phyloP scores from a whole-genome alignment of 2,329 filamentous ascomycete species.

The Penicillium sp. region DNA sequence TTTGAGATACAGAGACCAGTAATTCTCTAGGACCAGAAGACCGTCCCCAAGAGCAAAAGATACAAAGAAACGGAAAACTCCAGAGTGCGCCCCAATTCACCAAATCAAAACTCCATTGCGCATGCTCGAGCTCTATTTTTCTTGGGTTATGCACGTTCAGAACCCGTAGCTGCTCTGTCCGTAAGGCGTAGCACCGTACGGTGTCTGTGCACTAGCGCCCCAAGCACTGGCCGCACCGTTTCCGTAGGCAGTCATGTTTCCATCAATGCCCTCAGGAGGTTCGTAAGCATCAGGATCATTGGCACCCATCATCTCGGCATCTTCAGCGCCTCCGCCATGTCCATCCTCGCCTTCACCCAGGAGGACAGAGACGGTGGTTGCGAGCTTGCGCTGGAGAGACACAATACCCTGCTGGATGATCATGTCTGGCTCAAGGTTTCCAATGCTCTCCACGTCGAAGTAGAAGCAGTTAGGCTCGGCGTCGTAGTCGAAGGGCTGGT shows the following conservation, averaged over 20 bases:
- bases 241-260: conserved; percentile 41
- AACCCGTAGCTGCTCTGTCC: conserved; percentile 46
- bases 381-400: conserved; percentile 86
- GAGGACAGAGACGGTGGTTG: conserved; percentile 67
- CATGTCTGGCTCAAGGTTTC: conserved; percentile 81
- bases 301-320: conserved; percentile 50
- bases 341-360: conserved; percentile 56
- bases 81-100: conserved; percentile 9
- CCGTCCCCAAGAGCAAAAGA: conserved; percentile 3
- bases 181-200: conserved; percentile 62
- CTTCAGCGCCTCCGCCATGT: conserved; percentile 47
- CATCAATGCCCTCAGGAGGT: conserved; percentile 45
- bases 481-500: conserved; percentile 87
- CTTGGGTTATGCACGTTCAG: conserved; percentile 14
- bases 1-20: not conserved
- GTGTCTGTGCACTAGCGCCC: conserved; percentile 59
- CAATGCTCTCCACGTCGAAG: conserved; percentile 86
- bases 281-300: conserved; percentile 51
- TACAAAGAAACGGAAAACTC: conserved; percentile 12
- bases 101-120: conserved; percentile 22
- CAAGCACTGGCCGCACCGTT: conserved; percentile 61
- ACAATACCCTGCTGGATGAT: conserved; percentile 88
- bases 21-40: not conserved
- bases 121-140: conserved; percentile 23
- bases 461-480: conserved; percentile 84